Evolutionary conservation across 768 basidiomycete species (phyloP).

Genomic region (Cystofilobasidium capitatum): DNA sequence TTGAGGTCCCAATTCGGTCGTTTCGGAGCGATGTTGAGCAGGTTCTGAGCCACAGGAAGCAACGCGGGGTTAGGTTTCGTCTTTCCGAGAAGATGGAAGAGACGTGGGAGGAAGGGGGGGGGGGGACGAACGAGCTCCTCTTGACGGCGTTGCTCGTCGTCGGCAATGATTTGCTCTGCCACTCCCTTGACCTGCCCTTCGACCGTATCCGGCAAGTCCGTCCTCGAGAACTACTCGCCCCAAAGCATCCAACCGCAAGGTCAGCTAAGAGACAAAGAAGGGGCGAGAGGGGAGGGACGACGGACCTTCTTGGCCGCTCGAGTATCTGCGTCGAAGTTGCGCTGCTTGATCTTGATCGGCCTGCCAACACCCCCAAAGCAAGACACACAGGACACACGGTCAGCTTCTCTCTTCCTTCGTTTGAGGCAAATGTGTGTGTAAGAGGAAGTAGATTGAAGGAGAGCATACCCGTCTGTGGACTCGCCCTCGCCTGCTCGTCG

Average conservation of each 20-base stretch:
- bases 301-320: constrained; percentile 24
- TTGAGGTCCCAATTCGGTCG: constrained; percentile 60
- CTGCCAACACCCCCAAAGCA: background rate
- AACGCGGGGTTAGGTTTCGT: background rate
- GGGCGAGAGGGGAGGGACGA: background rate
- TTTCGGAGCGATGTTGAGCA: constrained; percentile 57
- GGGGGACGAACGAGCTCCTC: constrained; percentile 20
- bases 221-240: constrained; percentile 1
- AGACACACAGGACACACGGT: background rate
- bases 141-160: constrained; percentile 19
- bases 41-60: constrained; percentile 35
- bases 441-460: background rate
- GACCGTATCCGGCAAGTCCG: constrained; percentile 22
- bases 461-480: constrained; percentile 14
- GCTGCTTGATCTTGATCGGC: constrained; percentile 18
- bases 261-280: background rate
- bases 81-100: background rate
- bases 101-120: background rate
- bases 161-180: constrained; percentile 20
- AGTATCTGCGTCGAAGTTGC: constrained; percentile 25
- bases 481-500: constrained; percentile 15
- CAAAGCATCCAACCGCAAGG: background rate
- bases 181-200: constrained; percentile 21
- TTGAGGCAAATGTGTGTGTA: too few species aligned
- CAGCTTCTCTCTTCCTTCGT: background rate